A percentile compares a stretch with the other conserved stretches of the same genome.
Evolutionary conservation across 129 eudicot genomes (phyloP).

Genomic region (Dittrichia graveolens): DNA sequence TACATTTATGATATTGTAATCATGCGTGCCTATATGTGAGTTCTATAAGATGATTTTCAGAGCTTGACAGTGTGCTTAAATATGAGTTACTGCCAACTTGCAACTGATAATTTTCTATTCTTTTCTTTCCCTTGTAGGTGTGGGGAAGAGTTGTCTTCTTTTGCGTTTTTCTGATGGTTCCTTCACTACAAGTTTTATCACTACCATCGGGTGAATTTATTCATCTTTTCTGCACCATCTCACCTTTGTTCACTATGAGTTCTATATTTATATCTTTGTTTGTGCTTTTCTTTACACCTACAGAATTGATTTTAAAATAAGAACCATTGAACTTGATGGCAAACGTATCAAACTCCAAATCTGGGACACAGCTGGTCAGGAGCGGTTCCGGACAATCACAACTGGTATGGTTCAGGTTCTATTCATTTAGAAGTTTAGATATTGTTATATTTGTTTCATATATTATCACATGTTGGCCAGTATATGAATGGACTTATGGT

Average conservation of each 20-base stretch:
- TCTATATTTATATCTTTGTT: neutral
- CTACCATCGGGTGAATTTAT: slow-evolving; percentile 55
- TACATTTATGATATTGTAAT: too few relatives aligned
- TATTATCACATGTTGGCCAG: neutral
- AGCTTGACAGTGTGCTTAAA: neutral
- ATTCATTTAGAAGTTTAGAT: neutral
- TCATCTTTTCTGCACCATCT: slow-evolving; percentile 1
- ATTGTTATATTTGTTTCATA: slow-evolving; percentile 2
- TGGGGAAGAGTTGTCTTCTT: slow-evolving; percentile 75
- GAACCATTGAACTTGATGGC: slow-evolving; percentile 84
- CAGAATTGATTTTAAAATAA: slow-evolving; percentile 79
- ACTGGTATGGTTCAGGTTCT: slow-evolving; percentile 48
- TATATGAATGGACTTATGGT: neutral
- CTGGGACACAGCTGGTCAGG: slow-evolving; percentile 94
- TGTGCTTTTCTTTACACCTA: slow-evolving; percentile 27
- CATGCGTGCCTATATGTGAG: too few relatives aligned
- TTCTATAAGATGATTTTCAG: neutral
- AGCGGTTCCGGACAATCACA: slow-evolving; percentile 77
- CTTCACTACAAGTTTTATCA: slow-evolving; percentile 76
- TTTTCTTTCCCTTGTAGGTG: slow-evolving; percentile 53
- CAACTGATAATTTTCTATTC: neutral
- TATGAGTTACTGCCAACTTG: neutral
- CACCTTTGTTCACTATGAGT: neutral
- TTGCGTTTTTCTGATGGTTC: slow-evolving; percentile 76
- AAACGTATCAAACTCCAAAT: slow-evolving; percentile 81